Percentiles rank a stretch among this genome's conserved stretches.
phyloP scores from a whole-genome alignment of 164 flowering plant species.

The Berberis thunbergii region DNA sequence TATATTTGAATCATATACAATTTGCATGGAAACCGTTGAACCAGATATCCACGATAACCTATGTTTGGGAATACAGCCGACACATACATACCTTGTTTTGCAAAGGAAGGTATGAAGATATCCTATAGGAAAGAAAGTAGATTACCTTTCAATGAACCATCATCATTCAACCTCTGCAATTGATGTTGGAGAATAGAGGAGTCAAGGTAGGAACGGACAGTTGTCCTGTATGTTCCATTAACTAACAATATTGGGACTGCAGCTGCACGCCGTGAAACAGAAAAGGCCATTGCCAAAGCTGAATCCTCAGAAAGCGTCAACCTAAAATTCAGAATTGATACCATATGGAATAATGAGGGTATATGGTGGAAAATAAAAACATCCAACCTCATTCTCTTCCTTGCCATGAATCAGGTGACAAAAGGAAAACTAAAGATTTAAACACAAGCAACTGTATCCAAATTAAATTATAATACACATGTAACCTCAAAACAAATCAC shows the following conservation, averaged over 20 bases:
- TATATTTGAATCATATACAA: too few species aligned
- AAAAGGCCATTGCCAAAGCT: slow-evolving; percentile 98
- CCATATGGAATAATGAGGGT: neutral
- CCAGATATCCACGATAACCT: too few species aligned
- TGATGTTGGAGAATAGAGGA: slow-evolving; percentile 89
- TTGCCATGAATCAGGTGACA: neutral
- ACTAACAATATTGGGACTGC: slow-evolving; percentile 90
- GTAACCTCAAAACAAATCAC: neutral
- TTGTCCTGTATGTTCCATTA: slow-evolving; percentile 86
- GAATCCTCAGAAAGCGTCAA: slow-evolving; percentile 92
- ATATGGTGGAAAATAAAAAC: neutral
- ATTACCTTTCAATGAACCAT: slow-evolving; percentile 74
- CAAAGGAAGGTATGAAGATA: too few species aligned
- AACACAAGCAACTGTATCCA: neutral
- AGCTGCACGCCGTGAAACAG: slow-evolving; percentile 90
- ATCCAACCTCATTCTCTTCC: neutral
- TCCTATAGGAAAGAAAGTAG: neutral
- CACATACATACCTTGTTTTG: too few species aligned
- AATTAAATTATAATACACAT: neutral
- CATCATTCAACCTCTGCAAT: slow-evolving; percentile 68
- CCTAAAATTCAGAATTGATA: slow-evolving; percentile 32
- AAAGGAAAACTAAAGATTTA: too few species aligned
- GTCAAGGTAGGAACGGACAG: slow-evolving; percentile 77
- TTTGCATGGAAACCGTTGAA: too few species aligned
- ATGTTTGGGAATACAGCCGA: too few species aligned